Conservation (phyloP, 305 asterid genomes). For the Fraxinus baroniana region DNA sequence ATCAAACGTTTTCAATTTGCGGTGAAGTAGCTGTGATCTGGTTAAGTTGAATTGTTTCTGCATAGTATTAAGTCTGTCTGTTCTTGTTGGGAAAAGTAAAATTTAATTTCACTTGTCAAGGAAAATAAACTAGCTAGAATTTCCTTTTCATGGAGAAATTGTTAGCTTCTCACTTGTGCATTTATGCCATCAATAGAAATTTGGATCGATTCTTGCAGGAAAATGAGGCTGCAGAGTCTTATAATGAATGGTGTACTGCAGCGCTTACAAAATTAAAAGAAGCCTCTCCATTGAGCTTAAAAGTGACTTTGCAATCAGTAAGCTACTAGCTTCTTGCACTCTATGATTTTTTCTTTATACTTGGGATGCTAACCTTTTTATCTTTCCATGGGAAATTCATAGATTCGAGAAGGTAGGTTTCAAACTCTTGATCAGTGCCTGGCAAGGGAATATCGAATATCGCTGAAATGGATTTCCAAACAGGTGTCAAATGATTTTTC, state of each 20-base stretch:
- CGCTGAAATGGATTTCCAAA: slow-evolving; percentile 66
- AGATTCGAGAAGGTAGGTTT: slow-evolving; percentile 95
- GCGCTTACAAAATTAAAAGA: slow-evolving; percentile 61
- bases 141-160: background rate
- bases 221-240: slow-evolving; percentile 48
- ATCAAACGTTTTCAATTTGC: background rate
- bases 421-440: slow-evolving; percentile 91
- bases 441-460: slow-evolving; percentile 72
- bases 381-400: slow-evolving; percentile 22
- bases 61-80: background rate
- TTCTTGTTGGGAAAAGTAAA: background rate
- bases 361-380: slow-evolving; percentile 10
- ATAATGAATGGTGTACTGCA: slow-evolving; percentile 43
- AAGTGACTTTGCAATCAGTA: slow-evolving; percentile 88
- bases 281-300: slow-evolving; percentile 88
- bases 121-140: background rate
- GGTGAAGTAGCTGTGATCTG: background rate
- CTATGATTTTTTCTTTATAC: slow-evolving; percentile 2
- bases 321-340: slow-evolving; percentile 28
- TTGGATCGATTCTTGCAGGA: slow-evolving; percentile 43
- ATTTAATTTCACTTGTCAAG: background rate
- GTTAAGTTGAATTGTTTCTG: background rate
- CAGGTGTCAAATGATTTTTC: slow-evolving; percentile 59
- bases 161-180: background rate
- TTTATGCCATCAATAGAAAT: background rate